phyloP scores from a whole-genome alignment of 2,329 filamentous ascomycete genomes.

The Colletotrichum spaethianum region DNA sequence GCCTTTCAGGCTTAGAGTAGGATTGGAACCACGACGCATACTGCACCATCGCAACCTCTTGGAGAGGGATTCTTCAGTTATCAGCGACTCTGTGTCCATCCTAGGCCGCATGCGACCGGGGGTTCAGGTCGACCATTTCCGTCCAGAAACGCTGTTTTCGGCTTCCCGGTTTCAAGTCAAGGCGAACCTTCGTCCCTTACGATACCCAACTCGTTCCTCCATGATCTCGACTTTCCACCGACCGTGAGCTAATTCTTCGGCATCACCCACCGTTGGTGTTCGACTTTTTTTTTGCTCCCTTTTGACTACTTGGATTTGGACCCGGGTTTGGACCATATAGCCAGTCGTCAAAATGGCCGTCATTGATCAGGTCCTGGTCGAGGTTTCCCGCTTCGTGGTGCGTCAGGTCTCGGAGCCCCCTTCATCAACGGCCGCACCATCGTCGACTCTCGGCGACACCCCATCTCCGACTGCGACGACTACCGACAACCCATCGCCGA shows the following conservation, averaged over 20 bases:
- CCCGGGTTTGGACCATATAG: background rate
- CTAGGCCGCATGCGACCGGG: slow-evolving; percentile 38
- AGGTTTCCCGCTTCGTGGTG: slow-evolving; percentile 54
- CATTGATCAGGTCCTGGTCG: slow-evolving; percentile 54
- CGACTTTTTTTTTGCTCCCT: background rate
- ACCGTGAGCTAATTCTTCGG: slow-evolving; percentile 32
- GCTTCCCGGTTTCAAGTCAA: slow-evolving; percentile 24
- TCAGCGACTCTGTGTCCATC: slow-evolving; percentile 16
- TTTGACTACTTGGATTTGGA: slow-evolving; percentile 6
- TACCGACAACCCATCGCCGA: background rate
- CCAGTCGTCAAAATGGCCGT: slow-evolving; percentile 50
- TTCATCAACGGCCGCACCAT: slow-evolving; percentile 42
- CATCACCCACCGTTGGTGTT: slow-evolving; percentile 30
- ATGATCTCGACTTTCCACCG: slow-evolving; percentile 28
- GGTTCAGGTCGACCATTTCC: slow-evolving; percentile 30
- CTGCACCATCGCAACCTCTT: background rate
- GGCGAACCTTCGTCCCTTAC: slow-evolving; percentile 5
- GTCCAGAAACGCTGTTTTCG: slow-evolving; percentile 38
- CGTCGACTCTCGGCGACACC: slow-evolving; percentile 33
- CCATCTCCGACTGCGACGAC: slow-evolving; percentile 26
- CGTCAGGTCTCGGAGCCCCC: slow-evolving; percentile 42
- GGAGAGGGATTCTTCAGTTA: background rate
- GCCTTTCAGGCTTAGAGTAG: slow-evolving; percentile 19
- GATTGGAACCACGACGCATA: slow-evolving; percentile 4
- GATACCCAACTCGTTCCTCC: slow-evolving; percentile 15